Evolutionary conservation across 805 yeast genomes (phyloP).

Genomic region (Pichia scutulata): DNA sequence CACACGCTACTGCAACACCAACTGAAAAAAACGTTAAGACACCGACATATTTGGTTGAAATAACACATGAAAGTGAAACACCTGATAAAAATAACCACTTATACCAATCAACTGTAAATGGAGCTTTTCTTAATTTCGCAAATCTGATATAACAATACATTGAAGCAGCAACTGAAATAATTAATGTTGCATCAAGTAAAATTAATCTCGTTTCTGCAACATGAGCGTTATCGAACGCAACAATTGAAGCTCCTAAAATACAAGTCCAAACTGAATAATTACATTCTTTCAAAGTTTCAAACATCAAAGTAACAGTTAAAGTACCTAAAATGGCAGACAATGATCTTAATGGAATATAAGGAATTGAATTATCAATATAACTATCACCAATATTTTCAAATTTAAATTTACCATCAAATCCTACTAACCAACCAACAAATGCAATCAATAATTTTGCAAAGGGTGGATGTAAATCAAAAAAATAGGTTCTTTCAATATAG

Average conservation of each 20-base stretch:
- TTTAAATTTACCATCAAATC: slow-evolving; percentile 88
- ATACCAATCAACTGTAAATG: slow-evolving; percentile 78
- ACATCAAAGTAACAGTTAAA: slow-evolving; percentile 75
- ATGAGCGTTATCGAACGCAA: slow-evolving; percentile 85
- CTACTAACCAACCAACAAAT: slow-evolving; percentile 77
- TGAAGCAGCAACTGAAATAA: slow-evolving; percentile 75
- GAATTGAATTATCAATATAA: slow-evolving; percentile 72
- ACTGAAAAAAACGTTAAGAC: slow-evolving; percentile 81
- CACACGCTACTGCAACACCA: slow-evolving; percentile 79
- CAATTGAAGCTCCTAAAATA: slow-evolving; percentile 65
- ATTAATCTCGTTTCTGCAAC: slow-evolving; percentile 86
- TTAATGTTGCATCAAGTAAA: slow-evolving; percentile 82
- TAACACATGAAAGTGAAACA: slow-evolving; percentile 77
- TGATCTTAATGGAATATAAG: slow-evolving; percentile 76
- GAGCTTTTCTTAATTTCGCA: slow-evolving; percentile 54
- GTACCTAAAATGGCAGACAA: slow-evolving; percentile 78
- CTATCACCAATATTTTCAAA: slow-evolving; percentile 84
- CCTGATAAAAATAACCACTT: slow-evolving; percentile 83
- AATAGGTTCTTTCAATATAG: slow-evolving; percentile 83
- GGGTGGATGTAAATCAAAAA: slow-evolving; percentile 97
- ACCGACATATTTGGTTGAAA: slow-evolving; percentile 95
- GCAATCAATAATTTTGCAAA: slow-evolving; percentile 93
- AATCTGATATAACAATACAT: slow-evolving; percentile 74
- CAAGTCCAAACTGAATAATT: slow-evolving; percentile 75
- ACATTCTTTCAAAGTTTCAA: slow-evolving; percentile 77